Evolutionary conservation across 768 basidiomycete species (phyloP), one percentile per base, ranked within the genome.

Genomic region (Suillus subalutaceus): DNA sequence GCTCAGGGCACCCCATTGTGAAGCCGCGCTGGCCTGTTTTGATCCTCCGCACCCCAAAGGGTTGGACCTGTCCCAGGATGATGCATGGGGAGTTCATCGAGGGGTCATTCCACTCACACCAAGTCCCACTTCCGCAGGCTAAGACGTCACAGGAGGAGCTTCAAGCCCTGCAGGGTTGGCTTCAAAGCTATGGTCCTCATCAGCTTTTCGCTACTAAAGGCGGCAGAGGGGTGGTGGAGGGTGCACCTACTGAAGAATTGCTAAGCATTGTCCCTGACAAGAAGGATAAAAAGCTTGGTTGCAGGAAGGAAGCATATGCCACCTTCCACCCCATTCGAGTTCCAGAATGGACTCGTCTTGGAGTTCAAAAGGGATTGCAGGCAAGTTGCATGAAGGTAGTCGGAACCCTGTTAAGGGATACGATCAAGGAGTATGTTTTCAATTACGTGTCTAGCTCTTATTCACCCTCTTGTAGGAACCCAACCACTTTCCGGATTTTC

Each of bases 11-110:
- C 3, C 89, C 94, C 18, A 87, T 93, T 68, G 81, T 88, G 62
- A 96, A 96, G 80, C 95, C 95, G n/a, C 85, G 92, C 52, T 96
- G 93, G 93, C 95, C 95, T 4, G 84, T 96, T 74, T 80, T 97
- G 68, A 85, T 96, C 71, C 83, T 96, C 55, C 87, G 94, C 53
- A 93, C 93, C 1, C 93, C 94, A 12, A 97, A 97, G 78, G 87
- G 93, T 32, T 88, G 85, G 81, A 82, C 88, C 7, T 90, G 91
- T 6, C 92, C 93, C 2, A 88, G 88, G 69, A 68, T 78, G 26
- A 74, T 91, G 37, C 82, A 86, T 62, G 91, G 88, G n/a, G 86
- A 91, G 67, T 86, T 85, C 65, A 84, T 95, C 62, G 92, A 93
- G 72, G 91, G 91, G 55, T 92, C 90, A 26, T 96, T 91, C 84